Evolutionary conservation across 306 rosid species (phyloP).

Genomic region (Dryas octopetala): DNA sequence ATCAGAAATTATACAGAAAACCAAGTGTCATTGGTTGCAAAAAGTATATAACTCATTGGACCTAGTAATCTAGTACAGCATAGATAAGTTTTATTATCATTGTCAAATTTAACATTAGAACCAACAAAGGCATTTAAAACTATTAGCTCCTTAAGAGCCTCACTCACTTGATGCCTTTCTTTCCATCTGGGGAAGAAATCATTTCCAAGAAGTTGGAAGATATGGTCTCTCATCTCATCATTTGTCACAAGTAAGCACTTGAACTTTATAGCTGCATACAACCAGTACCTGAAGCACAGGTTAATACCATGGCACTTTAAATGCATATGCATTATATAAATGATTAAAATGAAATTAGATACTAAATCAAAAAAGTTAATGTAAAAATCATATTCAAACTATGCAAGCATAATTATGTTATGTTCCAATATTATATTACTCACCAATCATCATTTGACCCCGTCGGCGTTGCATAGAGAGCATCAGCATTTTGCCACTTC

Average conservation of each 20-base stretch:
- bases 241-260: slow-evolving; percentile 86
- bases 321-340: slow-evolving; percentile 21
- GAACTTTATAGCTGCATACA: slow-evolving; percentile 94
- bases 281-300: slow-evolving; percentile 91
- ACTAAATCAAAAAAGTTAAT: not conserved
- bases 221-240: slow-evolving; percentile 96
- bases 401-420: slow-evolving; percentile 11
- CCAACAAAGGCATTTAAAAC: not conserved
- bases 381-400: not conserved
- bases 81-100: not conserved
- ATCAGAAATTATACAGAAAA: slow-evolving; percentile 10
- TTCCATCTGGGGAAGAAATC: slow-evolving; percentile 97
- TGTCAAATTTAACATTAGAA: not conserved
- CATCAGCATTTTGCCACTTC: slow-evolving; percentile 74
- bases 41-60: slow-evolving; percentile 9
- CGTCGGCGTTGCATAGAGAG: slow-evolving; percentile 80
- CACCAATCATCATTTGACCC: slow-evolving; percentile 98
- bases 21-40: not conserved
- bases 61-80: slow-evolving; percentile 1
- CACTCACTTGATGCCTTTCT: slow-evolving; percentile 95
- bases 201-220: slow-evolving; percentile 87
- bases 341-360: not conserved
- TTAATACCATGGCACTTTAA: slow-evolving; percentile 34
- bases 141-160: slow-evolving; percentile 17
- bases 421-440: slow-evolving; percentile 29